A percentile compares a stretch with the other conserved stretches of the same genome.
Conservation (phyloP, 2,329 filamentous ascomycete genomes). For the Colletotrichum orchidophilum region DNA sequence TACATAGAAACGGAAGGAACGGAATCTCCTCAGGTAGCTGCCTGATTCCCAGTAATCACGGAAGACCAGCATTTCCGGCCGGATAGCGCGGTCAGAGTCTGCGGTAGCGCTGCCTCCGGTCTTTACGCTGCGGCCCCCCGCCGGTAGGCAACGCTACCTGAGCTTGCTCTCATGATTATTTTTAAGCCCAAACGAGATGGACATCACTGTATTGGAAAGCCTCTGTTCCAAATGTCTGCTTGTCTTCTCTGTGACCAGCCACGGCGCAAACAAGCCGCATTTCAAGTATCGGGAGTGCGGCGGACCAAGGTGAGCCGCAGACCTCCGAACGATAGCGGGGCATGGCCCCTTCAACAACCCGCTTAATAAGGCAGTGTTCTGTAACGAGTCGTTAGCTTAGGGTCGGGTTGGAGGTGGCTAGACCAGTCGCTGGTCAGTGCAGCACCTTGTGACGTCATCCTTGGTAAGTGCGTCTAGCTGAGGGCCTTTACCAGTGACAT, state of each 20-base stretch:
- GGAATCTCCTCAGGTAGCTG: background rate
- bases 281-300: background rate
- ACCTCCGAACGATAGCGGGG: background rate
- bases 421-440: background rate
- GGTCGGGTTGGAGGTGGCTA: background rate
- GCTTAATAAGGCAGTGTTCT: background rate
- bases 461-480: background rate
- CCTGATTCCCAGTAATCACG: background rate
- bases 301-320: background rate
- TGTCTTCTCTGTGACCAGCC: background rate
- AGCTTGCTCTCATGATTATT: too few relatives aligned
- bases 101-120: background rate
- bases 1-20: background rate
- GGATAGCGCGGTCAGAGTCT: background rate
- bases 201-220: background rate
- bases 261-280: background rate
- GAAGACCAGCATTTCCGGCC: background rate
- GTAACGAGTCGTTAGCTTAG: background rate
- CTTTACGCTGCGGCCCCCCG: background rate
- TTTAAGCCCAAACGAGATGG: background rate
- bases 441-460: background rate
- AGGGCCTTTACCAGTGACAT: background rate
- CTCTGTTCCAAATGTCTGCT: background rate
- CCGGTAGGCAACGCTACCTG: background rate
- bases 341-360: background rate